Evolutionary conservation across 2,329 filamentous ascomycete species (phyloP), one percentile per base, ranked within the genome.

Genomic region (Alternaria solani): DNA sequence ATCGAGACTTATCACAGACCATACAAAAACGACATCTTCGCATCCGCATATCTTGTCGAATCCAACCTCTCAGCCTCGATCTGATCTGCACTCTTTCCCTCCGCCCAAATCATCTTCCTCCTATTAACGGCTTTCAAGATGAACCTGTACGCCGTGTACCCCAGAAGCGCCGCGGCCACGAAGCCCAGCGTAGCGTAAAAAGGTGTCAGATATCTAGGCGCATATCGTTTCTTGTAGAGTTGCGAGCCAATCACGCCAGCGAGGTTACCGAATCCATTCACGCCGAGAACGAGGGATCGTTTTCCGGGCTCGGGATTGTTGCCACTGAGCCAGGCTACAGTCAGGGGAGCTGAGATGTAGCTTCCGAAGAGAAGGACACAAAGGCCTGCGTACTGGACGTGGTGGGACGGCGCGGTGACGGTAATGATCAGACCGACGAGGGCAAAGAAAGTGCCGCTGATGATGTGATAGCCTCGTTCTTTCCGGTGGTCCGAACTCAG

Each of bases 361-460:
- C 63, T 72, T 11, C 70, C 69, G 7, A 64, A 67, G 1, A 73
- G 65, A 3, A 74, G 61, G 20, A 71, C 64, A 47, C 68, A 71
- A 1, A 70, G 57, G 2, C 66, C 69, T 11, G 58, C 62, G 51
- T 72, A 72, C 39, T 65, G 60, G 2, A 43, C 46, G 7, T 28
- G n/a, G 7, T 51, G 61, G 0, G 55, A 59, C 7, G 46, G 42
- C 1, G 62, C 54, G 9, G 59, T 62, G 5, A 69, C 65, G 3
- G 64, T 64, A 28, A 70, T 55, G 7, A 67, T 56, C 1, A 71
- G 59, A 14, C 69, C 69, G 4, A 81, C 53, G 0, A 81, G 79
- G 34, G 83, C 77, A 14, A 84, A 78, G 5, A 76, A 75, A 4
- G 80, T 75, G 2, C 84, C 72, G 5, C 80, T 76, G 12, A 84